Evolutionary conservation across 257 asterid genomes (phyloP), one percentile per base, ranked within the genome.

Genomic region (Solanum lycopersicoides): DNA sequence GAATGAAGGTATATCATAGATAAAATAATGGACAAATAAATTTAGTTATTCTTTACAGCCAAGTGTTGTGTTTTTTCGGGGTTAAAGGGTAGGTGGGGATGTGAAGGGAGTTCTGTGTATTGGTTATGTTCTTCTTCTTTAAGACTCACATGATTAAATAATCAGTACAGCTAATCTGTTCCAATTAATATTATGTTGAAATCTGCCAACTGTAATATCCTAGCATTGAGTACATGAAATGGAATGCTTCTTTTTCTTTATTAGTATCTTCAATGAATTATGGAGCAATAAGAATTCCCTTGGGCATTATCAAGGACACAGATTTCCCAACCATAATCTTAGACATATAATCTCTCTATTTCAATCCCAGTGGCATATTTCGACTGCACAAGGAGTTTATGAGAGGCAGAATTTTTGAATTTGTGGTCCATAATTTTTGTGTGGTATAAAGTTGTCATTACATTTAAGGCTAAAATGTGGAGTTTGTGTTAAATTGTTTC

Each of bases 1-100:
- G 98, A 95, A 95, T 95, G 98, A 95, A 95, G 98, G 98, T 95
- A 92, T 89, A 85, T 75, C 91, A 15, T 28, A 45, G 15, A 79
- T 9, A 79, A 79, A 79, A 5, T 79, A 45, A 79, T 45, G 66
- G 84, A 30, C 35, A 15, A 45, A 79, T 47, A 45, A 79, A 45
- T 28, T 79, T 79, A 28, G 25, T 79, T 45, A 28, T 79, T 79
- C 42, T 9, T 45, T 79, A 76, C 4, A 7, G n/a, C n/a, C n/a
- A 18, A 30, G 75, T 69, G 75, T 69, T 4, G 23, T 3, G 39
- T 30, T 69, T 59, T 69, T 69, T 14, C 3, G 3, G 37, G 39
- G 75, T 65, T 25, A 34, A 25, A 10, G 76, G 41, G 76, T 13
- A 18, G 76, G n/a, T 56, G 21, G 34, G 15, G 73, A n/a, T 65